Evolutionary conservation across 345 rosid species (phyloP), one percentile per base, ranked within the genome.

Genomic region (Eucalyptus polyanthemos): DNA sequence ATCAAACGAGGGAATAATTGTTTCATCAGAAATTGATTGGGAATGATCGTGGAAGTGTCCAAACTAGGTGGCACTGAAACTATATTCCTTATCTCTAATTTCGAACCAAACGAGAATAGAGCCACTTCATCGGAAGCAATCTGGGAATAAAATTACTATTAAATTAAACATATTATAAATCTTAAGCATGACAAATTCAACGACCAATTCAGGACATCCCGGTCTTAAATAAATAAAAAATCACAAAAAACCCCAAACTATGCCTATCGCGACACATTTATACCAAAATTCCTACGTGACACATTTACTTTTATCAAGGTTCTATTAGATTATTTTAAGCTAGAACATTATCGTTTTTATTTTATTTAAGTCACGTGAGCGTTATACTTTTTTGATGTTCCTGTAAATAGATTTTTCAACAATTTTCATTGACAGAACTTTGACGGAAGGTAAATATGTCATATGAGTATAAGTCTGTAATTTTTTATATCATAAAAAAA

Each of bases 311-410:
- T 56, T 9, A 22, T 56, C 29, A 56, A 56, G 62, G 13, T 56
- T 56, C 0, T 2, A 6, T 24, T 56, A 56, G 6, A 56, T 24
- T 9, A 24, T 56, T 22, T 56, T 56, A 1, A 56, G 62, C 6
- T 0, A 24, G 0, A 56, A 56, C 6, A 56, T 9, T 22, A 29
- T 56, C 1, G 1, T 2, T 56, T 24, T 22, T 24, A 56, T 24
- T 56, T 56, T 25, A 56, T 25, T 22, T 56, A 56, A 56, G 13
- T 56, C 6, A 56, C 14, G 6, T 24, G 62, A 10, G 13, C 1
- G 0, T 1, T 10, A 56, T 10, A 5, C 14, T 56, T 56, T 56
- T 56, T 9, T 56, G 29, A 2, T 0, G 3, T 56, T 11, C 14
- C 24, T 24, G 29, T 56, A 56, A 11, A 11, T 22, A 24, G 29